Conservation (phyloP, 2,329 filamentous ascomycete species). For the Metarhizium robertsii region DNA sequence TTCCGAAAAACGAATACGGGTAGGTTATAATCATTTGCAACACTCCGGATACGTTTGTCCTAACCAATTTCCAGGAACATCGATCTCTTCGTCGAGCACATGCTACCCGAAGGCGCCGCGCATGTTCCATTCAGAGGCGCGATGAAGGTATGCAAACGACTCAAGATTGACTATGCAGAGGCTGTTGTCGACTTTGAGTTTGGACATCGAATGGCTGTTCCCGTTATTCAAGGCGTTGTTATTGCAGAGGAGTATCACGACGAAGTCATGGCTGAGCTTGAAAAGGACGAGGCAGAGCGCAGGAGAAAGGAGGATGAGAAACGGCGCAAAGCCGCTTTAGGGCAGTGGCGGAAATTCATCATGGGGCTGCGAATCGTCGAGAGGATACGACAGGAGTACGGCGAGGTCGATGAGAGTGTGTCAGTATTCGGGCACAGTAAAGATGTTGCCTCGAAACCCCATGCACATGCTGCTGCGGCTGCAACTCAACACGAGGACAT, state of each 20-base stretch:
- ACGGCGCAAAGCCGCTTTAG: constrained; percentile 61
- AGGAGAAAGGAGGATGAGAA: constrained; percentile 76
- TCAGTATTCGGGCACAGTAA: constrained; percentile 46
- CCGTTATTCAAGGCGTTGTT: constrained; percentile 83
- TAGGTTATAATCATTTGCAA: constrained; percentile 12
- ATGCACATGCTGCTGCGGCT: constrained; percentile 12
- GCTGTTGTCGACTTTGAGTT: constrained; percentile 97
- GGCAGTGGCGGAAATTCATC: constrained; percentile 77
- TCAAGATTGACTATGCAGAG: constrained; percentile 84
- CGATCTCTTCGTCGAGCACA: constrained; percentile 86
- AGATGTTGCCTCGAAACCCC: constrained; percentile 6
- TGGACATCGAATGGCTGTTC: constrained; percentile 86
- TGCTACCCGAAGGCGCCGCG: constrained; percentile 76
- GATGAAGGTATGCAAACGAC: constrained; percentile 69
- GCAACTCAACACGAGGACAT: constrained; percentile 35
- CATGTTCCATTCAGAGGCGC: constrained; percentile 76
- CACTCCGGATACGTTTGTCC: background rate
- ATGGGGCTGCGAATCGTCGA: constrained; percentile 78
- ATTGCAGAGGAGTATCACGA: constrained; percentile 73
- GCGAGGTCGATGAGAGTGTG: constrained; percentile 43
- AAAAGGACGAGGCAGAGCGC: constrained; percentile 66
- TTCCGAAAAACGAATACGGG: constrained; percentile 90
- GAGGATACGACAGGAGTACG: constrained; percentile 68
- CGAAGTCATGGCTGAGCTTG: constrained; percentile 67
- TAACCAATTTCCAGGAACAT: constrained; percentile 54